Percentiles rank a stretch among this genome's conserved stretches.
Evolutionary conservation across 2,329 filamentous ascomycete genomes (phyloP).

Genomic region (Chrysoporthe austroafricana): DNA sequence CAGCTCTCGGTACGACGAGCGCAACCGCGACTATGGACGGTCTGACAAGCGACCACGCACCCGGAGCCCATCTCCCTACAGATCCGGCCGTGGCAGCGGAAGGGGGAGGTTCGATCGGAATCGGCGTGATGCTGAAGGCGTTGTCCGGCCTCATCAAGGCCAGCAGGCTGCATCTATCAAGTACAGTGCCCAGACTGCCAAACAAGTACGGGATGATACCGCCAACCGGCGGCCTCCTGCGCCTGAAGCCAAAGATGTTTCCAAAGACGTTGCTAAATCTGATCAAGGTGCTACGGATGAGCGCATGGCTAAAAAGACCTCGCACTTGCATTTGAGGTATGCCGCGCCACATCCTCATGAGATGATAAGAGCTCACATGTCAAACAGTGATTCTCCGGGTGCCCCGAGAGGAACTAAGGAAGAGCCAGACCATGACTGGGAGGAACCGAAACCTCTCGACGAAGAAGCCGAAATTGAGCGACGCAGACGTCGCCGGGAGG

Average conservation of each 20-base stretch:
- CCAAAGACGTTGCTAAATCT: slow-evolving; percentile 71
- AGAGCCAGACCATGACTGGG: slow-evolving; percentile 44
- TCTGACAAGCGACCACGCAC: slow-evolving; percentile 38
- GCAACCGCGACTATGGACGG: slow-evolving; percentile 44
- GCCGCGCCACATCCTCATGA: slow-evolving; percentile 20
- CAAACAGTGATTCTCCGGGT: slow-evolving; percentile 17
- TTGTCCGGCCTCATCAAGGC: slow-evolving; percentile 35
- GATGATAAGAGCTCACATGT: slow-evolving; percentile 7
- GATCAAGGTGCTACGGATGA: slow-evolving; percentile 61
- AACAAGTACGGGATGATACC: slow-evolving; percentile 58
- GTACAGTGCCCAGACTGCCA: slow-evolving; percentile 53
- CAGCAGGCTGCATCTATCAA: slow-evolving; percentile 41
- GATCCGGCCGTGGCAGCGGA: slow-evolving; percentile 32
- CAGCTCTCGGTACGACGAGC: slow-evolving; percentile 53
- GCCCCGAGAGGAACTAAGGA: slow-evolving; percentile 17
- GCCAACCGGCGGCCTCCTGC: slow-evolving; percentile 66
- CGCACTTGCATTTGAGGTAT: slow-evolving; percentile 43
- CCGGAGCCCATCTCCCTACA: slow-evolving; percentile 35
- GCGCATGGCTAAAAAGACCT: slow-evolving; percentile 37
- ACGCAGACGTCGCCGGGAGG: slow-evolving; percentile 81
- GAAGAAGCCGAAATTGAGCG: slow-evolving; percentile 85
- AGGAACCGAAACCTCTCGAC: slow-evolving; percentile 67
- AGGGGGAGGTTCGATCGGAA: slow-evolving; percentile 36
- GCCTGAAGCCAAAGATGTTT: slow-evolving; percentile 60
- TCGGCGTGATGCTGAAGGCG: slow-evolving; percentile 33